Evolutionary conservation across 768 basidiomycete genomes (phyloP).

Genomic region (Mycena galericulata): DNA sequence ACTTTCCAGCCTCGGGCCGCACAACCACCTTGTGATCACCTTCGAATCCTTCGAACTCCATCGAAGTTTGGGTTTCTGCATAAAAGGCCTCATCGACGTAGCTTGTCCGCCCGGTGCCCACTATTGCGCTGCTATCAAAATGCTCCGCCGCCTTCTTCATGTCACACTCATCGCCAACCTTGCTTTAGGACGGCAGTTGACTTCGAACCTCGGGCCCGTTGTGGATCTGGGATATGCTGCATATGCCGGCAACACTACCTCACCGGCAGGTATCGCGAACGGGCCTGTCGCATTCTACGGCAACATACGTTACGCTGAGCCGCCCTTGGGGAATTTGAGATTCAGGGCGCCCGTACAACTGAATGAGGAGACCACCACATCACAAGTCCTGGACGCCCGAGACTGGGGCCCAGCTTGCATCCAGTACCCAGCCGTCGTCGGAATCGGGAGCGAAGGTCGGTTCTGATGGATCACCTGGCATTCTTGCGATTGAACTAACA

Average conservation of each 20-base stretch:
- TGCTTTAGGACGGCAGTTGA: neutral
- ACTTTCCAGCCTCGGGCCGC: neutral
- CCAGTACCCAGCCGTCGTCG: slow-evolving; percentile 58
- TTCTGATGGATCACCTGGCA: neutral
- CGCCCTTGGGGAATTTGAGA: too few species aligned
- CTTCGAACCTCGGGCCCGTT: slow-evolving; percentile 51
- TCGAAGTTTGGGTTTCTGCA: too few species aligned
- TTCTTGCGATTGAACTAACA: neutral
- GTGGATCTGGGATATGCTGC: slow-evolving; percentile 56
- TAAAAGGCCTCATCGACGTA: neutral
- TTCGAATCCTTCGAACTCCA: too few species aligned
- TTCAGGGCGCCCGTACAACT: slow-evolving; percentile 51
- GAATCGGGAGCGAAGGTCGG: slow-evolving; percentile 59
- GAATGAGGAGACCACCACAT: slow-evolving; percentile 43
- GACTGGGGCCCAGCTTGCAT: slow-evolving; percentile 60
- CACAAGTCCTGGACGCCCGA: slow-evolving; percentile 52
- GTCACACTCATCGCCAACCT: neutral
- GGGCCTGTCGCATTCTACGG: slow-evolving; percentile 58
- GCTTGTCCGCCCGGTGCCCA: too few species aligned
- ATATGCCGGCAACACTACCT: slow-evolving; percentile 54
- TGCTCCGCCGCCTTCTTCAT: neutral
- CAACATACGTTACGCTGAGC: slow-evolving; percentile 55
- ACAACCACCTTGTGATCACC: slow-evolving; percentile 8
- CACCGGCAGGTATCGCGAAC: slow-evolving; percentile 49
- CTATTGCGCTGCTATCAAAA: neutral